Percentiles rank a stretch among this genome's conserved stretches.
Evolutionary conservation across 306 rosid species (phyloP).

Genomic region (Ochetophila trinervis): DNA sequence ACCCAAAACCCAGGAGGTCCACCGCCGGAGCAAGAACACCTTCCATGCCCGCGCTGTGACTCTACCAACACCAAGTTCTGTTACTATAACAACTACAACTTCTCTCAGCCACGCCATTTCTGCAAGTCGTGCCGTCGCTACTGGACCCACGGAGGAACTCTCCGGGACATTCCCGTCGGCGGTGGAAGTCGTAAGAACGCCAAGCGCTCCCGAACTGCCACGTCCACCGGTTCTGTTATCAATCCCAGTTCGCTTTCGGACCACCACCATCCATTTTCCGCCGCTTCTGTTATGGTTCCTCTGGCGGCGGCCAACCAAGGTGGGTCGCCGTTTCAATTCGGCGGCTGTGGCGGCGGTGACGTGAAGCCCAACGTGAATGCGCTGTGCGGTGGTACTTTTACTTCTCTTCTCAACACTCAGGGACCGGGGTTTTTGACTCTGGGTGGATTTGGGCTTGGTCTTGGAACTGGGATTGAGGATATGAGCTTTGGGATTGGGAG

Average conservation of each 20-base stretch:
- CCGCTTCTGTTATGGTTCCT: slow-evolving; percentile 42
- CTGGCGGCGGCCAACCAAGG: slow-evolving; percentile 22
- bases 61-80: slow-evolving; percentile 96
- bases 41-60: slow-evolving; percentile 93
- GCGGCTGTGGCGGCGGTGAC: slow-evolving; percentile 32
- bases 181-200: slow-evolving; percentile 91
- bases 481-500: slow-evolving; percentile 65
- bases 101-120: slow-evolving; percentile 97
- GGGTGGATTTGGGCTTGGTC: slow-evolving; percentile 85
- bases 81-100: slow-evolving; percentile 94
- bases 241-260: slow-evolving; percentile 14
- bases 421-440: slow-evolving; percentile 68
- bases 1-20: slow-evolving; percentile 35
- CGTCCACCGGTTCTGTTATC: slow-evolving; percentile 6
- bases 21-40: slow-evolving; percentile 84
- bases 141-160: slow-evolving; percentile 98
- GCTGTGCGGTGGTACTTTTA: slow-evolving; percentile 54
- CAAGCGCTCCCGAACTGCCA: slow-evolving; percentile 73
- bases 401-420: slow-evolving; percentile 63
- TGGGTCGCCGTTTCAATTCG: slow-evolving; percentile 28
- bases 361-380: slow-evolving; percentile 31
- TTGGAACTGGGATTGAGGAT: slow-evolving; percentile 60
- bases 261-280: slow-evolving; percentile 25
- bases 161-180: slow-evolving; percentile 92
- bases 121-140: slow-evolving; percentile 98